phyloP scores from a whole-genome alignment of 169 alveolate genomes.

The Babesia bovis region DNA sequence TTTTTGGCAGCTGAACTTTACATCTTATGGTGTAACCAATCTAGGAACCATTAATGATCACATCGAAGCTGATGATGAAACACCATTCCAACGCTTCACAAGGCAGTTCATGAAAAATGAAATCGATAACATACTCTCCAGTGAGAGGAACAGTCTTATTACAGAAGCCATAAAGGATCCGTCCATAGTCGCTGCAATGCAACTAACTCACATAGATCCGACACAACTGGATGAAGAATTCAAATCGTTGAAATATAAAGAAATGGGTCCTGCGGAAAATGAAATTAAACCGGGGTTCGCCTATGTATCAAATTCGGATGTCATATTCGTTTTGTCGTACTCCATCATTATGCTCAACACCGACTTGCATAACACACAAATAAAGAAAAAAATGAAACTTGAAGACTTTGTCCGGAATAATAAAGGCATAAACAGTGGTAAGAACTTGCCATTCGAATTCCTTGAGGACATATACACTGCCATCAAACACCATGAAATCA shows the following conservation, averaged over 20 bases:
- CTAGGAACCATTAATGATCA: slow-evolving; percentile 34
- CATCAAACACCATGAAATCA: slow-evolving; percentile 56
- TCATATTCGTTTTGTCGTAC: slow-evolving; percentile 83
- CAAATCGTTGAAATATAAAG: slow-evolving; percentile 1
- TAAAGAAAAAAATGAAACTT: slow-evolving; percentile 83
- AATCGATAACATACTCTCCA: slow-evolving; percentile 15
- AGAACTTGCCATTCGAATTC: slow-evolving; percentile 67
- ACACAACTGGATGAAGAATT: slow-evolving; percentile 10
- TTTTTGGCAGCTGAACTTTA: slow-evolving; percentile 36
- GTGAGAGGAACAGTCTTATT: slow-evolving; percentile 2
- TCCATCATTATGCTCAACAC: slow-evolving; percentile 90
- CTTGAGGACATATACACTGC: slow-evolving; percentile 61
- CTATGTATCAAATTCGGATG: slow-evolving; percentile 78
- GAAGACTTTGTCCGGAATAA: slow-evolving; percentile 88
- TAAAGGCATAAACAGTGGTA: slow-evolving; percentile 87
- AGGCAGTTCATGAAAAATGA: slow-evolving; percentile 31
- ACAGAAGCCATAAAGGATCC: slow-evolving; percentile 16
- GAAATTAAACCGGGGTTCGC: slow-evolving; percentile 51
- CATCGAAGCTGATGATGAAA: slow-evolving; percentile 34
- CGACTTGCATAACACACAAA: slow-evolving; percentile 86
- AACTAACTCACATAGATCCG: not conserved
- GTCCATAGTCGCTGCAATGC: slow-evolving; percentile 5
- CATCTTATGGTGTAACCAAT: slow-evolving; percentile 25
- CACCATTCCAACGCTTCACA: slow-evolving; percentile 15
- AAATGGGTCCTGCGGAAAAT: not conserved